These are phyloP conservation scores for Pelargonium myrrhifolium DNA, from an alignment of 441 rosid species.

Conservation along the genomic window DNA sequence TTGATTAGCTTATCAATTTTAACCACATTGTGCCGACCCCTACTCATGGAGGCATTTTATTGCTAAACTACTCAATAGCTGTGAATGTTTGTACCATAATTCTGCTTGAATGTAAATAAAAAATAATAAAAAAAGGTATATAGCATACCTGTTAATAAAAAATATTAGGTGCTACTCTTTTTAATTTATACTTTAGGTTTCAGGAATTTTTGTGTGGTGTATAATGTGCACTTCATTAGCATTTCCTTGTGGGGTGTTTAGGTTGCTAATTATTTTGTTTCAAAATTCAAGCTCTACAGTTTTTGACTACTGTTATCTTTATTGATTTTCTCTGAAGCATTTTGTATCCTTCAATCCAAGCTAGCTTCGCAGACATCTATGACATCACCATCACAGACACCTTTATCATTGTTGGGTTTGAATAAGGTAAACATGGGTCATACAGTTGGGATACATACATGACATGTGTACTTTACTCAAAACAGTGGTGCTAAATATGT, in stretches of 20 bases:
- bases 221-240: not conserved
- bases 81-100: not conserved
- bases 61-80: not conserved
- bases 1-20: too few relatives aligned
- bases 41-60: not conserved
- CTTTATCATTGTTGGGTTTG: not conserved
- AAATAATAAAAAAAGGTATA: not conserved
- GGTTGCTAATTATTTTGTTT: conserved; percentile 1
- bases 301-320: not conserved
- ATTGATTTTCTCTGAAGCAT: not conserved
- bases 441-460: not conserved
- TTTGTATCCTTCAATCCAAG: conserved; percentile 6
- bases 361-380: conserved; percentile 7
- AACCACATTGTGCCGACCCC: too few relatives aligned
- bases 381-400: not conserved
- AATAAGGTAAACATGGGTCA: not conserved
- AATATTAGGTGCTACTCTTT: not conserved
- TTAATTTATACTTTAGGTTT: not conserved
- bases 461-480: not conserved
- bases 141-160: not conserved
- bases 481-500: conserved; percentile 18
- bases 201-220: not conserved
- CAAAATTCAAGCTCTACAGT: conserved; percentile 2
- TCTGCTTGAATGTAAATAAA: not conserved
- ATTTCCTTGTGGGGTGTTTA: not conserved